Percentiles rank a stretch among this genome's conserved stretches.
Evolutionary conservation across 192 early-diverging fungal species (phyloP).

Genomic region (Geranomyces michiganensis): DNA sequence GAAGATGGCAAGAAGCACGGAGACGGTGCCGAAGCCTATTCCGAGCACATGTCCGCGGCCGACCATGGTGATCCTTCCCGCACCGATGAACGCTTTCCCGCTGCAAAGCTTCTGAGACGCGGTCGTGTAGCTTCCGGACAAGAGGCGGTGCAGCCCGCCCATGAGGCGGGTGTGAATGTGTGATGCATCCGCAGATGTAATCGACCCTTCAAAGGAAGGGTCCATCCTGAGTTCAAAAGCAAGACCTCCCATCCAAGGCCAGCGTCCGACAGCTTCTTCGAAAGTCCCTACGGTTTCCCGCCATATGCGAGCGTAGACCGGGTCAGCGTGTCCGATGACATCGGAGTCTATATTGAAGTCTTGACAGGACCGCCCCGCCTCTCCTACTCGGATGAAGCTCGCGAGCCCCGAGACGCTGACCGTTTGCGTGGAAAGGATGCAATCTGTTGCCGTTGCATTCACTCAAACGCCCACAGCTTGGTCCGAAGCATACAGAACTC

Average conservation of each 20-base stretch:
- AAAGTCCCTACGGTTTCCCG: neutral
- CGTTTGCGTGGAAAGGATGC: neutral
- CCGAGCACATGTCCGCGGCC: neutral
- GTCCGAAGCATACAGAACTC: too few species aligned
- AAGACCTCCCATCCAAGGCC: slow-evolving; percentile 5
- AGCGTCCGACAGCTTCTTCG: neutral
- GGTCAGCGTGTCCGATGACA: neutral
- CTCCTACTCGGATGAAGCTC: neutral
- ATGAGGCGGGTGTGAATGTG: neutral
- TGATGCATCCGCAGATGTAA: neutral
- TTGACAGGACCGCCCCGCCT: neutral
- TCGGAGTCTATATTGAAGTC: neutral
- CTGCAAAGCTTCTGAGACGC: neutral
- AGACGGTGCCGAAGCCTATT: neutral
- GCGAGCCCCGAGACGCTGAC: neutral
- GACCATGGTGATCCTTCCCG: neutral
- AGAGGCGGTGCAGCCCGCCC: neutral
- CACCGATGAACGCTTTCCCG: neutral
- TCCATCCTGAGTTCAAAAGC: neutral
- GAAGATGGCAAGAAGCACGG: neutral
- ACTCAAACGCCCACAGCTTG: too few species aligned
- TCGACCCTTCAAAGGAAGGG: neutral
- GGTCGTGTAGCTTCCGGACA: neutral
- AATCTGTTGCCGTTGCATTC: neutral
- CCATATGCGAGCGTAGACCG: neutral